A percentile compares a stretch with the other conserved stretches of the same genome.
These are phyloP conservation scores for Agapanthus africanus DNA, from an alignment of 106 monocot species.

Conservation along the genomic window DNA sequence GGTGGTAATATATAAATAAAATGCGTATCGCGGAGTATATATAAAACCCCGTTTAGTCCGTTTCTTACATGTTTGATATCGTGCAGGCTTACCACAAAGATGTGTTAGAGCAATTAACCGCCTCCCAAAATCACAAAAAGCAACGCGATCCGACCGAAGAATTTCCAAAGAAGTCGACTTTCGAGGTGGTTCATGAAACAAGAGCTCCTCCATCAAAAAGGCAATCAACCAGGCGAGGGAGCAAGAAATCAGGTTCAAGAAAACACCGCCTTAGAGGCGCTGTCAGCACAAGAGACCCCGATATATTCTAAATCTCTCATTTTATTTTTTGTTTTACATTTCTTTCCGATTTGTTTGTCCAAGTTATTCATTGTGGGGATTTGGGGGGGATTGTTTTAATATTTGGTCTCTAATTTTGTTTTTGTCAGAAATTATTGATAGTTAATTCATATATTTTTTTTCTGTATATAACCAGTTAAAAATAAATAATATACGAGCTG, in stretches of 20 bases:
- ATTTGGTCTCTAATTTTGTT: not conserved
- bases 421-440: slow-evolving; percentile 23
- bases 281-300: slow-evolving; percentile 16
- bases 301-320: slow-evolving; percentile 13
- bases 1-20: not conserved
- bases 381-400: not conserved
- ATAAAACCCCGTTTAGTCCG: not conserved
- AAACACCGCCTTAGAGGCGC: slow-evolving; percentile 29
- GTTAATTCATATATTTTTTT: slow-evolving; percentile 20
- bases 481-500: slow-evolving; percentile 14
- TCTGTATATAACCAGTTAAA: slow-evolving; percentile 27
- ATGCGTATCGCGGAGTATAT: not conserved
- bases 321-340: slow-evolving; percentile 1
- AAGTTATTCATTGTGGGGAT: not conserved
- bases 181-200: not conserved
- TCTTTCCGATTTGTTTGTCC: not conserved
- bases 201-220: slow-evolving; percentile 30
- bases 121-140: slow-evolving; percentile 9
- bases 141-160: not conserved
- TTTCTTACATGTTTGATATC: not conserved
- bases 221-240: slow-evolving; percentile 19
- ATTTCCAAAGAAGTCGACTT: slow-evolving; percentile 5
- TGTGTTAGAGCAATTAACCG: slow-evolving; percentile 48
- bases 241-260: slow-evolving; percentile 40
- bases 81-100: slow-evolving; percentile 81